Evolutionary conservation across 2,329 filamentous ascomycete genomes (phyloP), one percentile per base, ranked within the genome.

Genomic region (Neoscytalidium dimidiatum): DNA sequence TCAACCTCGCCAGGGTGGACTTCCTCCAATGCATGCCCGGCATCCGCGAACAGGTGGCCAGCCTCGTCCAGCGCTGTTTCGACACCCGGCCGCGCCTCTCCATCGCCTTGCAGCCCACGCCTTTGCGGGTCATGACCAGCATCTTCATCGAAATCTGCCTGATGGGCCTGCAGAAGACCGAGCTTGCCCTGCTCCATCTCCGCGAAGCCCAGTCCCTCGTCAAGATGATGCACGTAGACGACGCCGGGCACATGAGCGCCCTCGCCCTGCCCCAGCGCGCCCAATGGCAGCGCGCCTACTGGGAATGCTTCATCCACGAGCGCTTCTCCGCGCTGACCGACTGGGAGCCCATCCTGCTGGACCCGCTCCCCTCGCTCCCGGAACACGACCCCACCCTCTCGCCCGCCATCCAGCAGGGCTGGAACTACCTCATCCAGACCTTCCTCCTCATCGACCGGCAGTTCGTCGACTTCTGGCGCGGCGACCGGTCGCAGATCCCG

Each of bases 141-240:
- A 92, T 91, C 76, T 93, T 94, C 74, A 75, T 94, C 28, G 93
- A 92, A 70, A 89, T 86, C 41, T 89, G 88, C 65, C 87, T 90
- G 74, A 89, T 90, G 67, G 89, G 87, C 41, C 79, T 92, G 52
- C 90, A 92, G 67, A 83, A 88, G 74, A 90, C 93, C 74, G 88
- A 90, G 67, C 88, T 88, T 74, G 91, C 90, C 1, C 94, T 91
- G 91, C 93, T 88, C 72, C 88, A 92, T 73, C 80, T 94, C 9
- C 87, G 91, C 28, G 91, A 95, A 76, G 90, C 90, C 5, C 89
- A 88, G 1, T 93, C 91, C 5, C 82, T 94, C 75, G 41, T 60
- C 38, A 60, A 60, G n/a, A 60, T 60, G 56, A 14, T 31, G 8
- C 77, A 80, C 11, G 76, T 83, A 19, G 78, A 81, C 64, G 77